Conservation (phyloP, 768 basidiomycete genomes). For the Boletus sp. region DNA sequence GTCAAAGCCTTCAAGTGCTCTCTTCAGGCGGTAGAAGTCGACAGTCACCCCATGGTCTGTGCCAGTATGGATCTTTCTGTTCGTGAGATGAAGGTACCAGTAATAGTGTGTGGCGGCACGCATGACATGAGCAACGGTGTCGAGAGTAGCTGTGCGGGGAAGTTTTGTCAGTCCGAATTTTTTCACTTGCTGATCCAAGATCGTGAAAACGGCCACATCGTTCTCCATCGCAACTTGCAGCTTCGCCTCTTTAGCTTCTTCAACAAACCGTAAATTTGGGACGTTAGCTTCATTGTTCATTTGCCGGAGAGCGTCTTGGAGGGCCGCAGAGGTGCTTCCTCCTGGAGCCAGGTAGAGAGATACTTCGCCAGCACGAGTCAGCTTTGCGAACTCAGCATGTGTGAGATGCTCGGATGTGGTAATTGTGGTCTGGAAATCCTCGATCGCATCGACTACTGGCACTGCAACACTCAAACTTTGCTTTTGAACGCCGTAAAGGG, state of each 20-base stretch:
- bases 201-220: neutral
- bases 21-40: neutral
- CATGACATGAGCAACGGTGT: neutral
- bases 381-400: neutral
- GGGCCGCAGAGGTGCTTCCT: neutral
- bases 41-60: neutral
- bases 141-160: neutral
- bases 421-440: constrained; percentile 14
- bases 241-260: neutral
- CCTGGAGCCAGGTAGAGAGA: neutral
- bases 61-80: neutral
- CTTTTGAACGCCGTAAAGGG: constrained; percentile 14
- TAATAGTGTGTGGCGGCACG: neutral
- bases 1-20: neutral
- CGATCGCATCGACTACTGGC: neutral
- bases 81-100: neutral
- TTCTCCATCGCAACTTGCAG: neutral
- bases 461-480: neutral
- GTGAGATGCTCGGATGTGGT: neutral
- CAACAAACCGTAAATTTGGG: neutral
- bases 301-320: neutral
- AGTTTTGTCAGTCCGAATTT: neutral
- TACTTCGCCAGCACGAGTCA: neutral
- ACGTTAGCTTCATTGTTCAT: neutral
- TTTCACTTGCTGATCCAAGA: neutral